Evolutionary conservation across 2,329 filamentous ascomycete species (phyloP).

Genomic region (Incumbomyces lentus): DNA sequence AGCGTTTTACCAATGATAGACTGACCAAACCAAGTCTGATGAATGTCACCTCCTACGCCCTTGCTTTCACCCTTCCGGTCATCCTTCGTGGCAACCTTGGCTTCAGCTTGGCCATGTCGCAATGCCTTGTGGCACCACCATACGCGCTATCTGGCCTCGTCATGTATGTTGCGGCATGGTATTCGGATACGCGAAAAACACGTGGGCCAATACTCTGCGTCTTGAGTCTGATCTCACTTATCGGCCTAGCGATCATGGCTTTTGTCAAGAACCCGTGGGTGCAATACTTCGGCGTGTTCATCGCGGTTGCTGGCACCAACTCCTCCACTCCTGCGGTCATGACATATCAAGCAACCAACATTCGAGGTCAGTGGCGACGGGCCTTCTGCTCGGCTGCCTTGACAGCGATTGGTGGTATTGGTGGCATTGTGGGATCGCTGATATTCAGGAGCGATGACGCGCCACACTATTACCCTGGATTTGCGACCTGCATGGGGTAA

Average conservation of each 20-base stretch:
- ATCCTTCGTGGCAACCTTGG: slow-evolving; percentile 23
- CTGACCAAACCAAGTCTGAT: neutral
- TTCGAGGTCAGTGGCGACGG: slow-evolving; percentile 23
- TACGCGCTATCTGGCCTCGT: slow-evolving; percentile 20
- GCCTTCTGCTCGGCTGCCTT: slow-evolving; percentile 28
- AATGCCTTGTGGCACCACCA: slow-evolving; percentile 23
- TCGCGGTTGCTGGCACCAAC: slow-evolving; percentile 23
- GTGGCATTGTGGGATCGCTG: slow-evolving; percentile 19
- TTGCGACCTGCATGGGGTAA: slow-evolving; percentile 1
- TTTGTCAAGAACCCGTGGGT: slow-evolving; percentile 17
- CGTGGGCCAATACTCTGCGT: slow-evolving; percentile 22
- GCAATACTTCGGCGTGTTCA: slow-evolving; percentile 24
- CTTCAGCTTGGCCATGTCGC: slow-evolving; percentile 19
- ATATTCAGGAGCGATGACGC: slow-evolving; percentile 19
- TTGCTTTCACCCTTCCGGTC: slow-evolving; percentile 12
- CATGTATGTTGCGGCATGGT: slow-evolving; percentile 19
- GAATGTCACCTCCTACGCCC: slow-evolving; percentile 27
- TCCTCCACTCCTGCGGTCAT: slow-evolving; percentile 24
- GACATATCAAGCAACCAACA: slow-evolving; percentile 27
- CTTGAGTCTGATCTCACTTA: neutral
- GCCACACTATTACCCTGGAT: slow-evolving; percentile 17
- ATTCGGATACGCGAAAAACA: slow-evolving; percentile 22
- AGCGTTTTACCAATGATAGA: too few species aligned
- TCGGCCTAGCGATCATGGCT: slow-evolving; percentile 18
- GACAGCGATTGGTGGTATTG: slow-evolving; percentile 28